phyloP scores from a whole-genome alignment of 495 filamentous ascomycete species.

The Emericellopsis terricola region DNA sequence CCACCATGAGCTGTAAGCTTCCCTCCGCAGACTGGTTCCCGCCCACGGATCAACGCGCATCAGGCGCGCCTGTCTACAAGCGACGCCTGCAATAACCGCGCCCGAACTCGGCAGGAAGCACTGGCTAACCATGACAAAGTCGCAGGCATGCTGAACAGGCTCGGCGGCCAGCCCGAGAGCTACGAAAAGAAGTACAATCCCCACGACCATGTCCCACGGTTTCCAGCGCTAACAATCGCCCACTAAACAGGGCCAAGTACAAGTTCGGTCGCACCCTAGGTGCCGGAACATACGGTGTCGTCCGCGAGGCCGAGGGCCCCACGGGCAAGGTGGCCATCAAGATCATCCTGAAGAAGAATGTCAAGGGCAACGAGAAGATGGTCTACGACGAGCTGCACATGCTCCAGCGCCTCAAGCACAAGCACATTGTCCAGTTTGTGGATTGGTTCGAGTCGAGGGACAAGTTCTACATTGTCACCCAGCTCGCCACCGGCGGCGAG shows the following conservation, averaged over 20 bases:
- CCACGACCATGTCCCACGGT: neutral
- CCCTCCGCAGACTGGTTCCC: slow-evolving; percentile 5
- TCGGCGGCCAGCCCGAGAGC: slow-evolving; percentile 91
- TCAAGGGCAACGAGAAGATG: slow-evolving; percentile 95
- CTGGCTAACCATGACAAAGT: too few relatives aligned
- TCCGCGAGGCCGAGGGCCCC: slow-evolving; percentile 75
- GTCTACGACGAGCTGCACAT: slow-evolving; percentile 93
- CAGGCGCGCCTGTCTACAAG: slow-evolving; percentile 6
- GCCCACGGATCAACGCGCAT: too few relatives aligned
- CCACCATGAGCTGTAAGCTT: slow-evolving; percentile 20
- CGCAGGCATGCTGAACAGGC: slow-evolving; percentile 86
- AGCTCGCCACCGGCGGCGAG: slow-evolving; percentile 91
- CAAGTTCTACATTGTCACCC: slow-evolving; percentile 99
- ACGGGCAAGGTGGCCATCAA: slow-evolving; percentile 88
- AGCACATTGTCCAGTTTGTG: slow-evolving; percentile 92
- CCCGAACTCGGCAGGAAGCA: too few relatives aligned
- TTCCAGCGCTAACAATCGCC: slow-evolving; percentile 5
- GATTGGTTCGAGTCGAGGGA: slow-evolving; percentile 99
- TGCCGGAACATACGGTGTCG: slow-evolving; percentile 96
- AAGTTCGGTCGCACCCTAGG: slow-evolving; percentile 84
- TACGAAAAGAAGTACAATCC: slow-evolving; percentile 84
- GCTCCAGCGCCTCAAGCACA: slow-evolving; percentile 76
- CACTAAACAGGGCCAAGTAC: slow-evolving; percentile 50
- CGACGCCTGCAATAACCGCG: too few relatives aligned
- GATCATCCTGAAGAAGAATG: slow-evolving; percentile 99